Base-by-base conservation (phyloP, 768 basidiomycete species). In the Punctularia strigosozonata region DNA sequence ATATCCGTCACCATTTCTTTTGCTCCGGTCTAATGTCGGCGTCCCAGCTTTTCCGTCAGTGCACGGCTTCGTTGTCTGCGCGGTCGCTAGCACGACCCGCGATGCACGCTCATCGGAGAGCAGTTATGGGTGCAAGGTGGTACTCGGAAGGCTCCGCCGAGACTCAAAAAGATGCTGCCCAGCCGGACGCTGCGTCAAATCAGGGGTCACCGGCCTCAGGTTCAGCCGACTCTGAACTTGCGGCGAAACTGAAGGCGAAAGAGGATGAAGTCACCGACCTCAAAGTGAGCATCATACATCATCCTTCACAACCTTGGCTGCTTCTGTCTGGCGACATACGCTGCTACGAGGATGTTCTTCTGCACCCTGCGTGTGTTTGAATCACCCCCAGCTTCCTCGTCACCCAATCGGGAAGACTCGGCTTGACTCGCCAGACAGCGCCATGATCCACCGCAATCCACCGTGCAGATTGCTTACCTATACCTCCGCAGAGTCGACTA, bases 241-340 rank as follows among this genome's bases (percentile, higher is more conserved):
- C 58, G 30, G 46, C 57, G 44, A 80, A 82, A 54, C 65, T 94
- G 41, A 80, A 88, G 64, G 76, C 77, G 46, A 85, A 90, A 57
- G 78, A 86, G 56, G 72, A 65, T 19, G 83, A 85, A 55, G 76
- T 80, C n/a, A 63, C 72, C n/a, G 89, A 90, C 58, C 66, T 90
- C 44, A 87, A 79, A 45, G 88, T 90, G 51, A 49, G 83, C 25
- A 14, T 25, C 15, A 25, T 34, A 5, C 18, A n/a, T 19, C 39
- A 38, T 19, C 20, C 21, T 38, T 31, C 25, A 17, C 15, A 22
- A 20, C 20, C 19, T 19, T 19, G 31, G 38, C 35, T 39, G 23
- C 22, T 38, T n/a, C n/a, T n/a, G n/a, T n/a, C n/a, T n/a, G n/a
- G n/a, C n/a, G n/a, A n/a, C n/a, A n/a, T n/a, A n/a, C n/a, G n/a